Evolutionary conservation across 2,329 filamentous ascomycete genomes (phyloP).

Genomic region (Corynespora cassiicola): DNA sequence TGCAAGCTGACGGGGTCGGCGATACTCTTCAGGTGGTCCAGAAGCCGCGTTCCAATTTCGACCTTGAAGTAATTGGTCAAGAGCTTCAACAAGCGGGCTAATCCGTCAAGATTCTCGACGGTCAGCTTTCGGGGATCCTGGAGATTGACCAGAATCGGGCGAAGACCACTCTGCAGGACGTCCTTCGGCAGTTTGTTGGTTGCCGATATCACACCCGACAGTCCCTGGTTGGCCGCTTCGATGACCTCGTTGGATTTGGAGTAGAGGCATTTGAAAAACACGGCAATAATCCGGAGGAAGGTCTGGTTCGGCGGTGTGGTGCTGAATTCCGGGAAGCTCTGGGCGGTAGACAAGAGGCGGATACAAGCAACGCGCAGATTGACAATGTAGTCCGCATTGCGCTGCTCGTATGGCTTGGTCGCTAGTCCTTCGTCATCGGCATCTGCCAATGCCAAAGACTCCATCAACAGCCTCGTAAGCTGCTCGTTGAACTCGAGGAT

Average conservation of each 20-base stretch:
- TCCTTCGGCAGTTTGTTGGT: slow-evolving; percentile 95
- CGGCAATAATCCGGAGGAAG: slow-evolving; percentile 75
- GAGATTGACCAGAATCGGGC: slow-evolving; percentile 94
- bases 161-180: slow-evolving; percentile 88
- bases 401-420: slow-evolving; percentile 84
- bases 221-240: slow-evolving; percentile 87
- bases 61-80: slow-evolving; percentile 99
- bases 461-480: slow-evolving; percentile 87
- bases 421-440: slow-evolving; percentile 92
- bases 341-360: slow-evolving; percentile 88
- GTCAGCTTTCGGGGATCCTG: slow-evolving; percentile 91
- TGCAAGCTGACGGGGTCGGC: slow-evolving; percentile 82
- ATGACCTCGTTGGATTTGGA: slow-evolving; percentile 92
- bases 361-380: slow-evolving; percentile 92
- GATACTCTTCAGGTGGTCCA: slow-evolving; percentile 92
- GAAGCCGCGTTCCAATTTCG: slow-evolving; percentile 89
- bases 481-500: slow-evolving; percentile 93
- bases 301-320: slow-evolving; percentile 73
- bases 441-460: slow-evolving; percentile 91
- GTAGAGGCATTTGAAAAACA: slow-evolving; percentile 98
- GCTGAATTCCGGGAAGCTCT: slow-evolving; percentile 90
- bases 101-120: slow-evolving; percentile 86
- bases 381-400: slow-evolving; percentile 94
- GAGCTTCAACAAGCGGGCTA: slow-evolving; percentile 86
- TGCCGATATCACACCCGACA: slow-evolving; percentile 85